Percentiles rank a stretch among this genome's conserved stretches.
Evolutionary conservation across 768 basidiomycete species (phyloP).

Genomic region (Phlegmacium glaucopus): DNA sequence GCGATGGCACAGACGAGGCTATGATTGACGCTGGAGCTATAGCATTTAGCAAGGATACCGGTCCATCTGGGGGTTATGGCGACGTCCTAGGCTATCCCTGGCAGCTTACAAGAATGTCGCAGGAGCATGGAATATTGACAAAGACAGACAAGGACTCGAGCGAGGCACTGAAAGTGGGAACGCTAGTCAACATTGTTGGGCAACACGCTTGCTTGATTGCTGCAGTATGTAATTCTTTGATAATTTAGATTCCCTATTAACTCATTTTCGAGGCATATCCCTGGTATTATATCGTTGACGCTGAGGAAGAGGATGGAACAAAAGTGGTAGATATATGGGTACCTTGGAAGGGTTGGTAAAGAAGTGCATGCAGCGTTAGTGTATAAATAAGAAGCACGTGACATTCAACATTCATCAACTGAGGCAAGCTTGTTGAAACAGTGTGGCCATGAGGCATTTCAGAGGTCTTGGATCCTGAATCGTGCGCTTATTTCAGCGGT

Average conservation of each 20-base stretch:
- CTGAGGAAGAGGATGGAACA: conserved; percentile 41
- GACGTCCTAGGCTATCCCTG: conserved; percentile 65
- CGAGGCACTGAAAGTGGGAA: conserved; percentile 48
- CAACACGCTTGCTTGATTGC: conserved; percentile 86
- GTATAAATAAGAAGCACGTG: conserved; percentile 9
- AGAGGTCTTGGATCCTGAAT: conserved; percentile 24
- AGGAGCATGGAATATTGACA: conserved; percentile 77
- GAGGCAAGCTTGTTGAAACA: conserved; percentile 7
- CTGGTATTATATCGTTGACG: conserved; percentile 84
- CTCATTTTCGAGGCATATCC: conserved; percentile 48
- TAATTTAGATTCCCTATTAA: background rate
- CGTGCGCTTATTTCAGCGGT: conserved; percentile 12
- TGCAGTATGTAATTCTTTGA: conserved; percentile 36
- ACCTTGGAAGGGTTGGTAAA: conserved; percentile 88
- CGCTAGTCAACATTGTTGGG: conserved; percentile 68
- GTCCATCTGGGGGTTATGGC: conserved; percentile 69
- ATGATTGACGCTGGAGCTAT: conserved; percentile 81
- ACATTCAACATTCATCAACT: conserved; percentile 2
- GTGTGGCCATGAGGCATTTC: conserved; percentile 24
- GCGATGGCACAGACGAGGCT: conserved; percentile 63
- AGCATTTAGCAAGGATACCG: conserved; percentile 86
- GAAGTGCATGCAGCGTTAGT: too few relatives aligned
- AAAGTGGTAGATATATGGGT: conserved; percentile 82
- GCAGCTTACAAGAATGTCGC: conserved; percentile 62
- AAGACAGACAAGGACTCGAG: conserved; percentile 22